Conservation (phyloP, 257 asterid species). For the Parsonsia alboflavescens region DNA sequence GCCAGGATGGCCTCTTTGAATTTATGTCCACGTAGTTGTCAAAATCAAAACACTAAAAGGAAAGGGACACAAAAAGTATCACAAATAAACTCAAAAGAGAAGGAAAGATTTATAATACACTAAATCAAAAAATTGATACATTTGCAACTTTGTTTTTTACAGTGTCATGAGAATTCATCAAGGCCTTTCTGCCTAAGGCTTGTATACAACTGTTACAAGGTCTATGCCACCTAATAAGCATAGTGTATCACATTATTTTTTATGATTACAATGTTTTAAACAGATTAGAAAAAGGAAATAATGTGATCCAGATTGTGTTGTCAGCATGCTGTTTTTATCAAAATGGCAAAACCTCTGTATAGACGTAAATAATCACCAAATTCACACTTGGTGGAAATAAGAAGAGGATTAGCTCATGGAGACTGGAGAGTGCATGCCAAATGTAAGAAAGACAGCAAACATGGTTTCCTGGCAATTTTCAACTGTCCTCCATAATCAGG, state of each 20-base stretch:
- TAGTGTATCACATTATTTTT: neutral
- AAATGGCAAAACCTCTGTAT: constrained; percentile 1
- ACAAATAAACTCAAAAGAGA: constrained; percentile 9
- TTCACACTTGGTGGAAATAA: neutral
- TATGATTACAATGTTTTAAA: neutral
- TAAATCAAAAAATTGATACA: neutral
- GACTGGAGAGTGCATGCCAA: neutral
- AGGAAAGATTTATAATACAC: neutral
- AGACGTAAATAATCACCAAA: neutral
- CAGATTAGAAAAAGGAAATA: neutral
- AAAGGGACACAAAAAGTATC: neutral
- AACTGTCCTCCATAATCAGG: neutral
- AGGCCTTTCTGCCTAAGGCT: neutral
- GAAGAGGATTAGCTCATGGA: neutral
- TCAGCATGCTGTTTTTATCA: neutral
- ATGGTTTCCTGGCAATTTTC: neutral
- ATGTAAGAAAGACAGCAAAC: neutral
- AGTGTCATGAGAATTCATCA: neutral
- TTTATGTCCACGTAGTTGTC: constrained; percentile 72
- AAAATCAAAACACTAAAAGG: constrained; percentile 78
- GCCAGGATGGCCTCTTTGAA: constrained; percentile 88
- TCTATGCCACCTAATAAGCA: neutral
- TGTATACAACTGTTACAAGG: neutral
- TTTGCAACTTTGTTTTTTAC: neutral
- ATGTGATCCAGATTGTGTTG: neutral